These are phyloP conservation scores for Stentor coeruleus DNA, from an alignment of 73 alveolate species.

Conservation along the genomic window DNA sequence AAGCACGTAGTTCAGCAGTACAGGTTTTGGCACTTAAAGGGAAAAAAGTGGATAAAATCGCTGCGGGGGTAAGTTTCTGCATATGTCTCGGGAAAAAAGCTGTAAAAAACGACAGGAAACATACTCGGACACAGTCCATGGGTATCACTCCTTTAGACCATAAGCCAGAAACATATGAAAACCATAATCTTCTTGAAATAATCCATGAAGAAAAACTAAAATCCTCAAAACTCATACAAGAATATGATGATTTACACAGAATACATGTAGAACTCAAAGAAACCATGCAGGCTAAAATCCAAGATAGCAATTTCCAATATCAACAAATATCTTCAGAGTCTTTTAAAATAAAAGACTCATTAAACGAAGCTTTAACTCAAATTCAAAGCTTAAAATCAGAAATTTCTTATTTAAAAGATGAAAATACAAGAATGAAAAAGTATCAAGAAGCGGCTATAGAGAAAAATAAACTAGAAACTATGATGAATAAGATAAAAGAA, in stretches of 20 bases:
- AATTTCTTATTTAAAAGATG: not conserved
- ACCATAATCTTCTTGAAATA: not conserved
- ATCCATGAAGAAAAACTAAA: too few species aligned
- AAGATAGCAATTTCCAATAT: not conserved
- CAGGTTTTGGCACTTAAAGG: not conserved
- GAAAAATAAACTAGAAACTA: not conserved
- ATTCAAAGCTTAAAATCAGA: not conserved
- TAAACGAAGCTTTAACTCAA: not conserved
- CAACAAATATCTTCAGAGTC: not conserved
- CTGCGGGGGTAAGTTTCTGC: conserved; percentile 33
- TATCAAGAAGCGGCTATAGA: not conserved
- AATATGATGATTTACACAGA: not conserved
- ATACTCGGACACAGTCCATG: not conserved
- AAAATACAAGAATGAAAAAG: too few species aligned
- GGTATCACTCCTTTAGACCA: not conserved
- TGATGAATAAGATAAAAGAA: not conserved
- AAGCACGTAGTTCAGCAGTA: not conserved
- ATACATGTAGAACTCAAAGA: not conserved
- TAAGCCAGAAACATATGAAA: not conserved
- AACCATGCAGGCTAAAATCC: not conserved
- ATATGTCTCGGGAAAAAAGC: conserved; percentile 32
- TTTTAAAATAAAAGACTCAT: not conserved
- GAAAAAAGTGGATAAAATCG: not conserved
- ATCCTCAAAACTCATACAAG: not conserved
- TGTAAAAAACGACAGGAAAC: conserved; percentile 29